These are phyloP conservation scores for Heterobasidion occidentale DNA, from an alignment of 1,284 basidiomycete genomes.

Conservation along the genomic window DNA sequence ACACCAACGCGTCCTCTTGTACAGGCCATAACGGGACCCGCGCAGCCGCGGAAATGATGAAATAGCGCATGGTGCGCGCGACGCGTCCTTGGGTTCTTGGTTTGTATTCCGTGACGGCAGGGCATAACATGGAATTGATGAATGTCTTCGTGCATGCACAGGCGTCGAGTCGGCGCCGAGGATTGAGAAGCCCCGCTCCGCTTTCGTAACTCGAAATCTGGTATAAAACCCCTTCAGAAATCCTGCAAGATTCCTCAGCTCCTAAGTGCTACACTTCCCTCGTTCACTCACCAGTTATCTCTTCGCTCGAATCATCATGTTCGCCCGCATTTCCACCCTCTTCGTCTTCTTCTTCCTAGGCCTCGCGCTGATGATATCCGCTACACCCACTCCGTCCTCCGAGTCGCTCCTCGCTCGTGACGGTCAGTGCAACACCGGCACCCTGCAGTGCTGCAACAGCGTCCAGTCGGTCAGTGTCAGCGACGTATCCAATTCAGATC, in stretches of 20 bases:
- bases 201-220: no score
- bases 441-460: conserved; percentile 23
- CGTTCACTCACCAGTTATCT: background rate
- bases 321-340: background rate
- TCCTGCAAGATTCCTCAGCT: background rate
- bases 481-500: background rate
- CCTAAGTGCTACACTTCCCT: background rate
- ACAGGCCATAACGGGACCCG: no score
- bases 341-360: background rate
- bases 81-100: no score
- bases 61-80: no score
- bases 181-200: no score
- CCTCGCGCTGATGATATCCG: background rate
- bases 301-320: background rate
- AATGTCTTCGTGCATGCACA: no score
- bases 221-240: background rate
- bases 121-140: no score
- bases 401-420: background rate
- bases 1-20: no score
- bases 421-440: conserved; percentile 19
- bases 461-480: background rate
- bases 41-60: no score
- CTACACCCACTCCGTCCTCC: conserved; percentile 10
- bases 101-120: no score
- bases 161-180: no score